phyloP scores from a whole-genome alignment of 1,139 yeast genomes.

The Debaryomycetaceae sp. region DNA sequence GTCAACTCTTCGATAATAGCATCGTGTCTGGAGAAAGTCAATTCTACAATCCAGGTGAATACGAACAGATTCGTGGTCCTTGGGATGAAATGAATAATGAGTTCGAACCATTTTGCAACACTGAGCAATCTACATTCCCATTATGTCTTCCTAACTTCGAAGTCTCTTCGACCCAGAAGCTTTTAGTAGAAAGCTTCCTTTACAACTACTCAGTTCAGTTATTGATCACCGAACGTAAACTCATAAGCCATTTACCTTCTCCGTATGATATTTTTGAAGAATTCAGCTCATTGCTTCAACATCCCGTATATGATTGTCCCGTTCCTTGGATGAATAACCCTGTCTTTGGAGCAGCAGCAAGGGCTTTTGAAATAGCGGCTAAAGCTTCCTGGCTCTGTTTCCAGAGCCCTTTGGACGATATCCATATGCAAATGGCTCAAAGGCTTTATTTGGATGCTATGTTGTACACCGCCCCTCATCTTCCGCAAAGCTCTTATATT shows the following conservation, averaged over 20 bases:
- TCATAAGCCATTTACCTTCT: constrained; percentile 12
- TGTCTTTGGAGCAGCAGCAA: constrained; percentile 28
- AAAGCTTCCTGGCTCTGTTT: constrained; percentile 33
- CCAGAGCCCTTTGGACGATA: constrained; percentile 2
- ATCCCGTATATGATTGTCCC: constrained; percentile 13
- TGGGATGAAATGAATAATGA: neutral
- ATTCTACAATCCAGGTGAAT: neutral
- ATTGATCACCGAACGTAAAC: constrained; percentile 1
- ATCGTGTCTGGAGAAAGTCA: neutral
- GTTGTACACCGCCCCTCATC: constrained; percentile 1
- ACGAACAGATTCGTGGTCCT: neutral
- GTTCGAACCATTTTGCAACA: neutral
- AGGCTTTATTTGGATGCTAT: neutral
- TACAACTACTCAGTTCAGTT: constrained; percentile 3
- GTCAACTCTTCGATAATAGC: neutral
- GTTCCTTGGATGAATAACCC: constrained; percentile 34
- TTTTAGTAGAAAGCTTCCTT: constrained; percentile 2
- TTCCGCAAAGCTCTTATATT: neutral
- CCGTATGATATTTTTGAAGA: constrained; percentile 19
- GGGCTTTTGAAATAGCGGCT: constrained; percentile 34
- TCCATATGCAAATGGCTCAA: neutral
- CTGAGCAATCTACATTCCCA: neutral
- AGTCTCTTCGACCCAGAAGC: constrained; percentile 1
- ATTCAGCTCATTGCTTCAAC: constrained; percentile 14
- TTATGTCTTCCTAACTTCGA: neutral